A percentile compares a stretch with the other conserved stretches of the same genome.
phyloP scores from a whole-genome alignment of 139 green algal genomes.

The Pedinophyceae sp. region DNA sequence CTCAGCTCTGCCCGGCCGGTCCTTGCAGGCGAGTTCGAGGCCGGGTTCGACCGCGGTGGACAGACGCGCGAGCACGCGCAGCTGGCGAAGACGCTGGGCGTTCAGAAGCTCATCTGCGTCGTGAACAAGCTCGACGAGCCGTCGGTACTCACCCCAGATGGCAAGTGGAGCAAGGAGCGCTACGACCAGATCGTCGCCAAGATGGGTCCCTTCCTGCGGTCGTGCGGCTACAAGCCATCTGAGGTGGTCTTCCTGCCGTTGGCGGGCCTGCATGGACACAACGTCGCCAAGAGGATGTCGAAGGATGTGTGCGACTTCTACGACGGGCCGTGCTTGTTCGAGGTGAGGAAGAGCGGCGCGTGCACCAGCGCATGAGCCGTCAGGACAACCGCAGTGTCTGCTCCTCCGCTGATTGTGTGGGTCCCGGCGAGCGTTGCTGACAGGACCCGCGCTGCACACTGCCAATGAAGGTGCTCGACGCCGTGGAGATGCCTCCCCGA shows the following conservation, averaged over 20 bases:
- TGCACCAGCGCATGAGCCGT: too few relatives aligned
- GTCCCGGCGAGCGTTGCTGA: too few relatives aligned
- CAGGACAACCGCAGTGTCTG: too few relatives aligned
- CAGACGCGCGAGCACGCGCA: conserved; percentile 92
- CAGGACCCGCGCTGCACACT: too few relatives aligned
- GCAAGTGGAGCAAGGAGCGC: conserved; percentile 57
- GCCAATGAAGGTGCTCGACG: too few relatives aligned
- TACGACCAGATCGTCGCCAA: conserved; percentile 82
- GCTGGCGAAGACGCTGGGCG: conserved; percentile 69
- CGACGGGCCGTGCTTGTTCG: too few relatives aligned
- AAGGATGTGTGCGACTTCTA: too few relatives aligned
- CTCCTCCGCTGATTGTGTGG: too few relatives aligned
- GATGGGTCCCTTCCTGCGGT: conserved; percentile 74
- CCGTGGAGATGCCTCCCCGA: too few relatives aligned
- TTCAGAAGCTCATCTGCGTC: conserved; percentile 72
- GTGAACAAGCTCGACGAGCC: conserved; percentile 81
- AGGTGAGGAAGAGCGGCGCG: too few relatives aligned
- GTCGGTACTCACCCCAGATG: not conserved
- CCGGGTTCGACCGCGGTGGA: conserved; percentile 72
- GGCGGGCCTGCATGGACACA: not conserved
- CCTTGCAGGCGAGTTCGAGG: conserved; percentile 68
- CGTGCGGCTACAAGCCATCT: not conserved
- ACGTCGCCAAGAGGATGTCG: too few relatives aligned
- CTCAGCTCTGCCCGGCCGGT: too few relatives aligned
- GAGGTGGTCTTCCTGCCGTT: conserved; percentile 5